Conservation (phyloP, 441 rosid genomes). For the Rhodomyrtus psidioides region DNA sequence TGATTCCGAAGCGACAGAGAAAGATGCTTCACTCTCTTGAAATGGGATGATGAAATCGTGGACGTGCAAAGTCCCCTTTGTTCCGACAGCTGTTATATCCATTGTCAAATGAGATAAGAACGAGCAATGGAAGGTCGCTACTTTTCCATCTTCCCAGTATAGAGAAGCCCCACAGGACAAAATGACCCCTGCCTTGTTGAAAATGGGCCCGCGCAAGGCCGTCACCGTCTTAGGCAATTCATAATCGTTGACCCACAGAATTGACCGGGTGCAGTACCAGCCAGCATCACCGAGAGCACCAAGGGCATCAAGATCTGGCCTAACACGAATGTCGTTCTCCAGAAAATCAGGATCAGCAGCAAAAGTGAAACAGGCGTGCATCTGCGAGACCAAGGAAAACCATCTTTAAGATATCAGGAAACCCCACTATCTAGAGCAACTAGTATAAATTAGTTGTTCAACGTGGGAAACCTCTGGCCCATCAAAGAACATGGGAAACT, state of each 20-base stretch:
- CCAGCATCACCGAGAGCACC: constrained; percentile 88
- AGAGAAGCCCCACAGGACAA: constrained; percentile 66
- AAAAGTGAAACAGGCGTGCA: constrained; percentile 51
- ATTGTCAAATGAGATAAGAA: constrained; percentile 62
- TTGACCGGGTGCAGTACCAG: constrained; percentile 62
- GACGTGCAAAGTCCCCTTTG: constrained; percentile 46
- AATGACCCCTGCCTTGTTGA: constrained; percentile 53
- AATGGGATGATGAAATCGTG: constrained; percentile 58
- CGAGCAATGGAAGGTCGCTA: constrained; percentile 59
- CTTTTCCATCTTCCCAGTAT: constrained; percentile 50
- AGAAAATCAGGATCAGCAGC: constrained; percentile 38
- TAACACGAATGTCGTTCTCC: constrained; percentile 57
- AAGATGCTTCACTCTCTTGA: constrained; percentile 49
- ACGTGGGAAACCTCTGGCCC: neutral
- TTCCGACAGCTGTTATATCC: constrained; percentile 58
- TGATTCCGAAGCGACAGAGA: constrained; percentile 26
- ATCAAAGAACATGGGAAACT: neutral
- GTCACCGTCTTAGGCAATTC: constrained; percentile 51
- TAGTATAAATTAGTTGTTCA: neutral
- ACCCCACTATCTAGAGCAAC: neutral
- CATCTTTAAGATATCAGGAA: neutral
- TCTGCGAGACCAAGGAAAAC: constrained; percentile 20
- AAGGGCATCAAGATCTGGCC: constrained; percentile 70
- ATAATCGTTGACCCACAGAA: constrained; percentile 49
- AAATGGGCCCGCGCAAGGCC: constrained; percentile 36